phyloP scores from a whole-genome alignment of 306 rosid genomes.

The Ziziphus jujuba region DNA sequence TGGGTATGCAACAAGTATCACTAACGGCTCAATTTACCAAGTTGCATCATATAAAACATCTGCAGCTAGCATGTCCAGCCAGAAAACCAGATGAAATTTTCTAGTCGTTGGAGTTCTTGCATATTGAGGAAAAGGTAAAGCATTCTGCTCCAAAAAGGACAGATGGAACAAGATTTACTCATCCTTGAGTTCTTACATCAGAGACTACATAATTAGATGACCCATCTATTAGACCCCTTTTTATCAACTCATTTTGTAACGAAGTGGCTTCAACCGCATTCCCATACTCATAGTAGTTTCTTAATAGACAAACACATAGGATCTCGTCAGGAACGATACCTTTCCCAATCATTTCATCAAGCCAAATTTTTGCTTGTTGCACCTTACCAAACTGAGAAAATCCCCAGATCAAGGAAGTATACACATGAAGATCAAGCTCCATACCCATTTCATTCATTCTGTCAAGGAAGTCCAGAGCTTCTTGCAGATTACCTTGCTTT shows the following conservation, averaged over 20 bases:
- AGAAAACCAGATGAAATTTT: conserved; percentile 15
- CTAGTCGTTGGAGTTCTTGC: conserved; percentile 8
- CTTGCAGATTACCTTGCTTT: conserved; percentile 73
- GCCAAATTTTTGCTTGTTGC: conserved; percentile 59
- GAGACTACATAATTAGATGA: conserved; percentile 32
- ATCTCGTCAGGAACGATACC: conserved; percentile 72
- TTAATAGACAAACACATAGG: conserved; percentile 62
- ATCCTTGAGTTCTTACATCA: conserved; percentile 45
- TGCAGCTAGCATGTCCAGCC: conserved; percentile 14
- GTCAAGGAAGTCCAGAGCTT: conserved; percentile 59
- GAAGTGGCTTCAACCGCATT: conserved; percentile 60
- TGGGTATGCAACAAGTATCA: conserved; percentile 22
- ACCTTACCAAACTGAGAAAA: conserved; percentile 61
- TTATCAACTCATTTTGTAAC: conserved; percentile 61
- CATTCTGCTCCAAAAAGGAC: conserved; percentile 11
- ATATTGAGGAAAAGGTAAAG: conserved; percentile 14
- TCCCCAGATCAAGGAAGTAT: conserved; percentile 87
- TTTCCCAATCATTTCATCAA: conserved; percentile 80
- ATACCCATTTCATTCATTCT: conserved; percentile 75
- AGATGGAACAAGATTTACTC: conserved; percentile 1
- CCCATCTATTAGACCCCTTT: conserved; percentile 53
- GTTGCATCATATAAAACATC: conserved; percentile 24
- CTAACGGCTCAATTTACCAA: conserved; percentile 9
- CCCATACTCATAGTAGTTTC: conserved; percentile 64
- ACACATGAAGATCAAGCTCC: conserved; percentile 71